phyloP scores from a whole-genome alignment of 192 early-diverging fungal genomes.

The Allomyces macrogynus region DNA sequence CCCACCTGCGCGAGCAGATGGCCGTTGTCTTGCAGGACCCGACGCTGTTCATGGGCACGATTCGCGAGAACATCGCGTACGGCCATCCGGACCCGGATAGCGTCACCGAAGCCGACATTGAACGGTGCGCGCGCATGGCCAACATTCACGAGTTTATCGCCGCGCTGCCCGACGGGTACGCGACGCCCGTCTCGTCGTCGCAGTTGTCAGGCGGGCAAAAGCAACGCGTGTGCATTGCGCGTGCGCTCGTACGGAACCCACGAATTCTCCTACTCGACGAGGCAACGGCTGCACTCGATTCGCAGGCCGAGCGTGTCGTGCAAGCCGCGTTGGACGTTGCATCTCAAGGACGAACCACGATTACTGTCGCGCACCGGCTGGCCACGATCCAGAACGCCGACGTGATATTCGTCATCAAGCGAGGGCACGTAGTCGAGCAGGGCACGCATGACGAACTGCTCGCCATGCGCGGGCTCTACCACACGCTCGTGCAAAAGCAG shows the following conservation, averaged over 20 bases:
- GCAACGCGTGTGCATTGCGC: conserved; percentile 51
- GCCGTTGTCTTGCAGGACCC: conserved; percentile 37
- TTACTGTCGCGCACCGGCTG: conserved; percentile 54
- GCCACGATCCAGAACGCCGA: conserved; percentile 68
- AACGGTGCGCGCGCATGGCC: conserved; percentile 23
- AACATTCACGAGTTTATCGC: conserved; percentile 32
- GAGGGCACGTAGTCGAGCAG: conserved; percentile 39
- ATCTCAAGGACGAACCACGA: conserved; percentile 49
- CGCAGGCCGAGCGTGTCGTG: conserved; percentile 56
- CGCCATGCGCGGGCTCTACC: conserved; percentile 33
- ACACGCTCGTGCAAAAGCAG: conserved; percentile 38
- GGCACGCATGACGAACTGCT: conserved; percentile 49
- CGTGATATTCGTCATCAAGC: conserved; percentile 42
- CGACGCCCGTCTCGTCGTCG: not conserved
- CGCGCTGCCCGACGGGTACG: not conserved
- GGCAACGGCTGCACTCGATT: conserved; percentile 66
- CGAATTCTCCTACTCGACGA: conserved; percentile 61
- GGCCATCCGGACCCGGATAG: conserved; percentile 22
- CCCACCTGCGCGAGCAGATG: conserved; percentile 19
- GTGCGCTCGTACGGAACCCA: conserved; percentile 43
- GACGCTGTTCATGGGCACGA: conserved; percentile 32
- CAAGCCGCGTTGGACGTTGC: conserved; percentile 54
- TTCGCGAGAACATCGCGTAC: conserved; percentile 37
- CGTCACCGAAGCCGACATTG: conserved; percentile 19
- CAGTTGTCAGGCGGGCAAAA: conserved; percentile 45